Base-by-base conservation (phyloP, 257 asterid species). In the Verbascum thapsus region DNA sequence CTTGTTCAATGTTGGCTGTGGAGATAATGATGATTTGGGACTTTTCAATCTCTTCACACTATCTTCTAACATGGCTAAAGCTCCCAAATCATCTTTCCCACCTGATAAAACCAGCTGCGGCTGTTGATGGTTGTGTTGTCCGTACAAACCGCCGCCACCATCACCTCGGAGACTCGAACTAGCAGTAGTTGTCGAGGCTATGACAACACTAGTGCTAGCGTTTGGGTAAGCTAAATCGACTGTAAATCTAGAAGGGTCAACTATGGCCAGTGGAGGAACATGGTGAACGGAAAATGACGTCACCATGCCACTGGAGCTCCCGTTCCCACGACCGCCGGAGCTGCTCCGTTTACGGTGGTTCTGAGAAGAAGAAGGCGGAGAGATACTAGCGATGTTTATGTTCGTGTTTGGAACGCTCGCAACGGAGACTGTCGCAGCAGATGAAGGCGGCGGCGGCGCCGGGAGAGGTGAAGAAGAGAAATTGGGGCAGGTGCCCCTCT, bases 401-500 rank as follows among this genome's bases (percentile, higher is more conserved):
- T n/a, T n/a, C n/a, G n/a, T n/a, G n/a, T n/a, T n/a, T n/a, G n/a
- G n/a, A n/a, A n/a, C 15, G 39, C 30, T 23, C 10, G 72, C 37
- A 12, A 58, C 58, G 10, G 58, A 43, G 4, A 52, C 48, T 0
- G 78, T 32, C 10, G 70, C 11, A 44, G 35, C 38, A 3, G 38
- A 26, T 41, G 44, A 30, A n/a, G 22, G 41, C 10, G 47, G 13
- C 53, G 43, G 8, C 32, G 43, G 30, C 30, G 32, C 88, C 78
- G 96, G 95, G 15, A 73, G 81, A 0, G 85, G 80, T 4, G 58
- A 73, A 15, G 95, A 67, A 50, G 81, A 71, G 76, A 91, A 91
- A 75, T 88, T 94, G 17, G 97, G 96, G 72, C 99, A 94, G 40
- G 99, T 90, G 30, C 97, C 97, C 20, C 95, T 61, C 65, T 90